A percentile compares a stretch with the other conserved stretches of the same genome.
Evolutionary conservation across 140 eudicot species (phyloP).

Genomic region (Senecio squalidus): DNA sequence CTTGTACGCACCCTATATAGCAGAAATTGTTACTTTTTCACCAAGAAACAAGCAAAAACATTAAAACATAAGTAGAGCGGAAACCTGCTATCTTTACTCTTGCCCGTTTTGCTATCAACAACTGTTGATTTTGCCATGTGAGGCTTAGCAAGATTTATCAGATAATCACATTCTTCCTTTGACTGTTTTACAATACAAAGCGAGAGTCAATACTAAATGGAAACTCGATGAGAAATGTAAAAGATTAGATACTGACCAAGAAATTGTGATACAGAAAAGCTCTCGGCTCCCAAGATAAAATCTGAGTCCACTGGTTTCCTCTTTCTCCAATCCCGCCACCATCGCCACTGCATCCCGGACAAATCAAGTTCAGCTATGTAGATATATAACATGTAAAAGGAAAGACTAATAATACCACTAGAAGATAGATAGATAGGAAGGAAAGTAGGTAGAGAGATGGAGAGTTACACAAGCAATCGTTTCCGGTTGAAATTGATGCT

Average conservation of each 20-base stretch:
- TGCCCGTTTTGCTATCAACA: slow-evolving; percentile 92
- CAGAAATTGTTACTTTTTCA: slow-evolving; percentile 2
- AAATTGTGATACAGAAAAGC: slow-evolving; percentile 86
- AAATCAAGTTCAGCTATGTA: slow-evolving; percentile 15
- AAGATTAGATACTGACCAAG: slow-evolving; percentile 46
- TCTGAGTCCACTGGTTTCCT: slow-evolving; percentile 88
- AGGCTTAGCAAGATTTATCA: slow-evolving; percentile 85
- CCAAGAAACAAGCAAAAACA: slow-evolving; percentile 11
- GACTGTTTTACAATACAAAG: slow-evolving; percentile 47
- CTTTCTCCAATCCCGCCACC: slow-evolving; percentile 48
- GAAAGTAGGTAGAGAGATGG: neutral
- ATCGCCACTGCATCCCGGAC: slow-evolving; percentile 41
- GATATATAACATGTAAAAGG: neutral
- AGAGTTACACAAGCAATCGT: slow-evolving; percentile 38
- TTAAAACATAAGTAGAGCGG: slow-evolving; percentile 13
- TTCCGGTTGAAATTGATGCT: slow-evolving; percentile 43
- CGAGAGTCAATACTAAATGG: slow-evolving; percentile 5
- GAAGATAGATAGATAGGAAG: neutral
- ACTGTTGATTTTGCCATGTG: slow-evolving; percentile 90
- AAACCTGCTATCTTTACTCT: slow-evolving; percentile 95
- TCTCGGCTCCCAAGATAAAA: slow-evolving; percentile 97
- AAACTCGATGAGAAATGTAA: neutral
- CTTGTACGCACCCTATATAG: slow-evolving; percentile 73
- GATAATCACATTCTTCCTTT: slow-evolving; percentile 91
- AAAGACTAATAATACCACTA: neutral